Conservation (phyloP, 2,329 filamentous ascomycete species). For the Colletotrichum lindemuthianum region DNA sequence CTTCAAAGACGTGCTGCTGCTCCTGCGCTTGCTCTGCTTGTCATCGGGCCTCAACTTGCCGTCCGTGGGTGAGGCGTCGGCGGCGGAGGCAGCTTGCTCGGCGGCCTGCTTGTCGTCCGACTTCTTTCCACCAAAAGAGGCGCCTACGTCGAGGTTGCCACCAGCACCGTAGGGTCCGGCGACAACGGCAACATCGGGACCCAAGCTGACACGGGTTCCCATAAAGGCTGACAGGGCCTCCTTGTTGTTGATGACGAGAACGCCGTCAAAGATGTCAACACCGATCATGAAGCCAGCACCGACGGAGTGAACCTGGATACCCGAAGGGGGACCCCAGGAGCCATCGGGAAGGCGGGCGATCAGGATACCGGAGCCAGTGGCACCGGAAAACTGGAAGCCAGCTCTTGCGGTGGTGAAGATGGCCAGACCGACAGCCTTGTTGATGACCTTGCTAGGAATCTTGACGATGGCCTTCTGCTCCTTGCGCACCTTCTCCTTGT, state of each 20-base stretch:
- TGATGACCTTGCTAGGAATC: slow-evolving; percentile 68
- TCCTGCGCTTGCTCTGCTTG: slow-evolving; percentile 30
- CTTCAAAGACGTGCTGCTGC: slow-evolving; percentile 41
- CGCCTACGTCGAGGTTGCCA: slow-evolving; percentile 72
- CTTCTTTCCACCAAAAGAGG: slow-evolving; percentile 38
- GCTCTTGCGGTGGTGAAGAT: slow-evolving; percentile 78
- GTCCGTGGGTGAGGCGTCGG: slow-evolving; percentile 35
- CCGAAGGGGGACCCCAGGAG: slow-evolving; percentile 82
- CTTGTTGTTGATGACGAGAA: slow-evolving; percentile 84
- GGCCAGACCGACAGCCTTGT: slow-evolving; percentile 73
- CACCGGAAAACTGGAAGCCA: slow-evolving; percentile 73
- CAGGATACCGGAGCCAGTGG: slow-evolving; percentile 73
- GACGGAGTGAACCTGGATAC: slow-evolving; percentile 83
- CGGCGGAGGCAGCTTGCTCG: slow-evolving; percentile 17
- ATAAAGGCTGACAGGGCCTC: slow-evolving; percentile 82
- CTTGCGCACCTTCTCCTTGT: slow-evolving; percentile 40
- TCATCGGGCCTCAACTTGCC: slow-evolving; percentile 55
- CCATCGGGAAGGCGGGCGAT: slow-evolving; percentile 71
- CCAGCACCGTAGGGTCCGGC: slow-evolving; percentile 78
- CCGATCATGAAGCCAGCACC: slow-evolving; percentile 84
- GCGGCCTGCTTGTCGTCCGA: slow-evolving; percentile 34
- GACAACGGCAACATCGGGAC: slow-evolving; percentile 80
- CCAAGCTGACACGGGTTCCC: slow-evolving; percentile 78
- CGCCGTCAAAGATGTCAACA: slow-evolving; percentile 89
- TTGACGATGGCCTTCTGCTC: slow-evolving; percentile 60